Percentiles rank a stretch among this genome's conserved stretches.
Conservation (phyloP, 306 rosid genomes). For the Ceratonia siliqua region DNA sequence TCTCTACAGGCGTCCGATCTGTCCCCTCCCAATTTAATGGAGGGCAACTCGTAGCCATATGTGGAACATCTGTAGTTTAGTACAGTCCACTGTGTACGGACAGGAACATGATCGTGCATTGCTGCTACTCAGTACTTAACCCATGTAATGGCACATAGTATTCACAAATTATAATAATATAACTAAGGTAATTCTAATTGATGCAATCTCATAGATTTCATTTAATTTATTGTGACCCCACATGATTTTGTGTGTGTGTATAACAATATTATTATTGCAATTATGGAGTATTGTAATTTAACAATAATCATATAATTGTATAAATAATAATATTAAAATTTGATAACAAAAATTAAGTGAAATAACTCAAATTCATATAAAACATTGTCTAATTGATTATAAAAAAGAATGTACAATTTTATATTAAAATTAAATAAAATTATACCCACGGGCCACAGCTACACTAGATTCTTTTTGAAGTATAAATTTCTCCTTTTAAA, state of each 20-base stretch:
- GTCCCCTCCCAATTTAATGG: slow-evolving; percentile 18
- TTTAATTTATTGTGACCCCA: no score
- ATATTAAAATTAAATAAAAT: neutral
- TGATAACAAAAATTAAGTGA: neutral
- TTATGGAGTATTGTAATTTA: no score
- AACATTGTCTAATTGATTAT: no score
- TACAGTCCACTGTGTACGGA: neutral
- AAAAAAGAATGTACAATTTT: neutral
- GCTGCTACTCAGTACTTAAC: neutral
- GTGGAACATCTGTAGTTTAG: neutral
- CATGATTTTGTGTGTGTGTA: no score
- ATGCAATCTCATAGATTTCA: no score
- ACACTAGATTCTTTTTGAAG: neutral
- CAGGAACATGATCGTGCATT: neutral
- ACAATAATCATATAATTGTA: no score
- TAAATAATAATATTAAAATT: neutral
- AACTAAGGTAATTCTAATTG: no score
- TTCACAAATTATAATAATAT: neutral
- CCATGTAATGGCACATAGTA: neutral
- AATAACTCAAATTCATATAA: no score
- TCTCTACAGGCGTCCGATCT: slow-evolving; percentile 19
- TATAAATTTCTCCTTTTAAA: neutral
- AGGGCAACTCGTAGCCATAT: neutral
- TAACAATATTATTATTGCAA: no score
- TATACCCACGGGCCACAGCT: neutral